Percentiles rank a stretch among this genome's conserved stretches.
Evolutionary conservation across 1,284 basidiomycete species (phyloP).

Genomic region (Leccinum fuscescens): DNA sequence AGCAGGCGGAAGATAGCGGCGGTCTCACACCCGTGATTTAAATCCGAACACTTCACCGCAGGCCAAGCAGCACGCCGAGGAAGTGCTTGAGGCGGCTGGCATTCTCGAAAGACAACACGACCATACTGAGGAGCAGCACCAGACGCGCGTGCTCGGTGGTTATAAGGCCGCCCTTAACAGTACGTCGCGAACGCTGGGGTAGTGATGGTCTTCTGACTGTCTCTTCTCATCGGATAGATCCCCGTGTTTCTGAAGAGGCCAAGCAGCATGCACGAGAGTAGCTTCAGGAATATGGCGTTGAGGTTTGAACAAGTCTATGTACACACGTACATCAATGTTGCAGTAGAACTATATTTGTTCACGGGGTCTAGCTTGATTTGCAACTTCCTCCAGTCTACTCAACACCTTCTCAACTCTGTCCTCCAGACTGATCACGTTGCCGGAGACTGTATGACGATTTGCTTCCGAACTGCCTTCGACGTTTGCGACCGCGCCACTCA

Average conservation of each 20-base stretch:
- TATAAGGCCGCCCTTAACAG: conserved; percentile 51
- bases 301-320: conserved; percentile 3
- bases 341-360: background rate
- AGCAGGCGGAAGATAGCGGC: too few relatives aligned
- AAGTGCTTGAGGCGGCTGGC: conserved; percentile 41
- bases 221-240: conserved; percentile 28
- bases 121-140: conserved; percentile 39
- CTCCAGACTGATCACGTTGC: conserved; percentile 69
- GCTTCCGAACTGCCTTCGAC: conserved; percentile 77
- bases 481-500: conserved; percentile 65
- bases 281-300: conserved; percentile 33
- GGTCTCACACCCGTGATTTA: too few relatives aligned
- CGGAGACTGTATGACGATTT: conserved; percentile 70
- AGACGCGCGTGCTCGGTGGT: conserved; percentile 42
- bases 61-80: conserved; percentile 50
- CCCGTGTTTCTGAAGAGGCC: conserved; percentile 44
- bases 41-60: conserved; percentile 41
- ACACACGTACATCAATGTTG: background rate
- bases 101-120: conserved; percentile 30
- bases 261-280: conserved; percentile 49
- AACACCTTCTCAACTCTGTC: conserved; percentile 31
- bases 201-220: background rate
- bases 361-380: conserved; percentile 15
- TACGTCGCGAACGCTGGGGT: conserved; percentile 22
- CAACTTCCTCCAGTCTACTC: conserved; percentile 25